Evolutionary conservation across 2,329 filamentous ascomycete species (phyloP), one percentile per base, ranked within the genome.

Genomic region (Uncinocarpus reesii): DNA sequence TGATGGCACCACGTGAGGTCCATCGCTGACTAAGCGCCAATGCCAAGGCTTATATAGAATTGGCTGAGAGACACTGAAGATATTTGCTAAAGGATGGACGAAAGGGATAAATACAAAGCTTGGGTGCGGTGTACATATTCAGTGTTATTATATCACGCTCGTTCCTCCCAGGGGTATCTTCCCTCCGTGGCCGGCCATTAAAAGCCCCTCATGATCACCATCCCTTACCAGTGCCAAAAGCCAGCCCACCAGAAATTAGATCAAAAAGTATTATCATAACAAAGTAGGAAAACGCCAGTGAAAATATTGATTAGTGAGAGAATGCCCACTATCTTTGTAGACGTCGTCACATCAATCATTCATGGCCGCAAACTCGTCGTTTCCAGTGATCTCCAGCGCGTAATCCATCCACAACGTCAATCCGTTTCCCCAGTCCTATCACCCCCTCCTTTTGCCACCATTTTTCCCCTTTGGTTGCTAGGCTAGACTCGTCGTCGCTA

Each of bases 331-430:
- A 35, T 15, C 32, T 21, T 6, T 2, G 8, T 26, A 13, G 24
- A 3, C 18, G n/a, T 31, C 20, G 29, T 35, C 11, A 8, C 11
- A 13, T 42, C 18, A 44, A 42, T 63, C 64, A 76, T 57, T 77
- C 74, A 56, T 67, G 66, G 47, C 84, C 84, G 60, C 81, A 80
- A 49, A 93, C 80, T 52, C 90, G 76, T 61, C 85, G 80, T 53
- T 76, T 75, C 84, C 88, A 96, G 66, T 96, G 90, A 58, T 95
- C 89, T 44, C 83, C 81, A 15, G 94, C 77, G 42, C 86, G 76
- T 55, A 82, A 74, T 26, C 82, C 84, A 64, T 96, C 90, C 2
- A 95, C 87, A 15, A 96, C 81, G 32, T 94, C 81, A 23, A 95
- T 81, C 3, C 87, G 86, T 61, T 92, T 84, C 13, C 90, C 90